Evolutionary conservation across 345 rosid genomes (phyloP), one percentile per base, ranked within the genome.

Genomic region (Hibiscus trionum): DNA sequence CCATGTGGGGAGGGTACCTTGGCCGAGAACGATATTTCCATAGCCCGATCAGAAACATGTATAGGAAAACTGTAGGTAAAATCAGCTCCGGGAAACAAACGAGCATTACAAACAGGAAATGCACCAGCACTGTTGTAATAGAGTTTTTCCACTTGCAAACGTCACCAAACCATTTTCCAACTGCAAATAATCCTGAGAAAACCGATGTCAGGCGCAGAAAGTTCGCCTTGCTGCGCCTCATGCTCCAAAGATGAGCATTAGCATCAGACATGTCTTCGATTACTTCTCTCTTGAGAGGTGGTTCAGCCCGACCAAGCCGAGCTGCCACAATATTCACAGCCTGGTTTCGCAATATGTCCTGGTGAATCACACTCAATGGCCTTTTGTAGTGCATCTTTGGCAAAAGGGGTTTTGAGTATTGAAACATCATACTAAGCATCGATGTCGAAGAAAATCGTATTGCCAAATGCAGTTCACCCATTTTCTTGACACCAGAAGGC

Each of bases 191-290:
- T 61, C 96, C 83, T 0, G 89, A 71, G 77, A 93, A 84, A 74
- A 92, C 93, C 0, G 86, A 69, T 83, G 72, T 85, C 67, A 96
- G 77, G 27, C 98, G 84, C 61, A 80, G 89, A 46, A 96, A 87
- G 82, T 96, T 93, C 0, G 98, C 98, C 78, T 92, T 86, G 87
- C 99, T 93, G 73, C 93, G 85, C 80, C 99, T 91, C 94, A 91
- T 87, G 79, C 99, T 96, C 97, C 97, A 96, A 60, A 90, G 76
- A 77, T 93, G 99, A n/a, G 96, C 85, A 71, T 87, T 78, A 21
- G 90, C 88, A 79, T 89, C 98, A 5, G 94, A 84, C 85, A 96
- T 96, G 79, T 90, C 89, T 64, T 93, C 99, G 2, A 93, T 85
- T 4, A 96, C 90, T 77, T 93, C 99, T 75, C 82, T 89, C 59